Evolutionary conservation across 2,329 filamentous ascomycete species (phyloP), one percentile per base, ranked within the genome.

Genomic region (Fusarium palustre): DNA sequence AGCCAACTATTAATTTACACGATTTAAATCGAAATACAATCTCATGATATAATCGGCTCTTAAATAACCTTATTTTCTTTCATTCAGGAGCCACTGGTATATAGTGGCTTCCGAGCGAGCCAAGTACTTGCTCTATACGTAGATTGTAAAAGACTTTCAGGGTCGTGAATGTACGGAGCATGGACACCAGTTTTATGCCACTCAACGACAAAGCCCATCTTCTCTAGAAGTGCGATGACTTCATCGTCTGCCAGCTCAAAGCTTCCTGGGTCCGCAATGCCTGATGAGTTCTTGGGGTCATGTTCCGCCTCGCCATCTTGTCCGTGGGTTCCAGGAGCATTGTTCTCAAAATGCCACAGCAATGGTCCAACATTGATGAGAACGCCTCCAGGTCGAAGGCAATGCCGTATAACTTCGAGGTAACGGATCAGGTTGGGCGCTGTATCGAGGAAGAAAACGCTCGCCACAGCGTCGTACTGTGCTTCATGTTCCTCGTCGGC

Each of bases 381-480:
- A 6, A 97, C 75, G 0, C 96, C 96, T 28, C 91, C 92, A 0
- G 88, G 84, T 70, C 87, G 89, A 50, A 99, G 85, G 75, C 94
- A 97, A 76, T 92, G 87, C 42, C 82, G 83, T 56, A 98, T 92
- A 3, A 94, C 90, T 76, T 97, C 90, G 34, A 99, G 88, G 76
- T 99, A 99, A 3, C 91, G 88, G 55, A 98, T 91, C 33, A 97
- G 78, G 77, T 99, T 98, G 2, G 95, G 94, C 4, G 96, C 96
- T 2, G 96, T 99, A 78, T 99, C 97, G 60, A 99, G 91, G 82
- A 99, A 99, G 82, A 98, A 99, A 13, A 97, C 92, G 4, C 92
- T 93, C 0, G 92, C 90, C 3, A 98, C 93, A 2, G 91, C 94
- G 74, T 97, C 90, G 78, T 94, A 98, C 0, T 79, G 74, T 1